phyloP scores from a whole-genome alignment of 2,329 filamentous ascomycete species.

The Fusarium cyanostomum region DNA sequence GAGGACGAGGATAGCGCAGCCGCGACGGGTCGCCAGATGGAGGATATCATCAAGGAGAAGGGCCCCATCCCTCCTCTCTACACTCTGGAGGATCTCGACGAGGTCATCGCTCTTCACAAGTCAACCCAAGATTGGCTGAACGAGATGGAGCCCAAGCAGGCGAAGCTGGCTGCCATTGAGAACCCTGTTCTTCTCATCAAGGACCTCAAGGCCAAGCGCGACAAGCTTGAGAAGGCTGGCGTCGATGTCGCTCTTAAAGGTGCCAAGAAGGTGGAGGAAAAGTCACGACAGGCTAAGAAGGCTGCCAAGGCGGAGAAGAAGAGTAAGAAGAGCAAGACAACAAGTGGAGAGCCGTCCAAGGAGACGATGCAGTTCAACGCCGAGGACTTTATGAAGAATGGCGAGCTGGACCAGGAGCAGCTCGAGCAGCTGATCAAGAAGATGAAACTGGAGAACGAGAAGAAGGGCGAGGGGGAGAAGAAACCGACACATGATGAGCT shows the following conservation, averaged over 20 bases:
- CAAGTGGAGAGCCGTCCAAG: slow-evolving; percentile 47
- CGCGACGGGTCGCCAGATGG: slow-evolving; percentile 54
- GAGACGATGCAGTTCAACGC: slow-evolving; percentile 55
- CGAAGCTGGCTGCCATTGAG: slow-evolving; percentile 72
- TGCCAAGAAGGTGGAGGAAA: slow-evolving; percentile 64
- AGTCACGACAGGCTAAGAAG: slow-evolving; percentile 59
- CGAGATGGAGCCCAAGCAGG: slow-evolving; percentile 75
- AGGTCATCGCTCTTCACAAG: slow-evolving; percentile 69
- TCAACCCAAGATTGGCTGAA: slow-evolving; percentile 78
- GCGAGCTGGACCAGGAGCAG: slow-evolving; percentile 43
- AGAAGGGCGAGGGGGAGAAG: slow-evolving; percentile 35
- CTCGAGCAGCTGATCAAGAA: slow-evolving; percentile 43
- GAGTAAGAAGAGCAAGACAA: slow-evolving; percentile 53
- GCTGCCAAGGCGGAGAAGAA: slow-evolving; percentile 48
- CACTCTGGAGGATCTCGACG: slow-evolving; percentile 74
- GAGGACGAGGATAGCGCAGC: slow-evolving; percentile 71
- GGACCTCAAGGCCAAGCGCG: slow-evolving; percentile 75
- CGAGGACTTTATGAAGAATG: slow-evolving; percentile 58
- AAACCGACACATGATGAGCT: slow-evolving; percentile 49
- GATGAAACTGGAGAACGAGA: slow-evolving; percentile 34
- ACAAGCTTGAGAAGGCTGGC: slow-evolving; percentile 75
- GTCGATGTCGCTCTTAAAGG: slow-evolving; percentile 77
- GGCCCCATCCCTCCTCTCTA: slow-evolving; percentile 74
- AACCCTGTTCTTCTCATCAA: slow-evolving; percentile 79
- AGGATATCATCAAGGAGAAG: slow-evolving; percentile 55